Evolutionary conservation across 2,329 filamentous ascomycete species (phyloP).

Genomic region (Ophiosphaerella herpotricha): DNA sequence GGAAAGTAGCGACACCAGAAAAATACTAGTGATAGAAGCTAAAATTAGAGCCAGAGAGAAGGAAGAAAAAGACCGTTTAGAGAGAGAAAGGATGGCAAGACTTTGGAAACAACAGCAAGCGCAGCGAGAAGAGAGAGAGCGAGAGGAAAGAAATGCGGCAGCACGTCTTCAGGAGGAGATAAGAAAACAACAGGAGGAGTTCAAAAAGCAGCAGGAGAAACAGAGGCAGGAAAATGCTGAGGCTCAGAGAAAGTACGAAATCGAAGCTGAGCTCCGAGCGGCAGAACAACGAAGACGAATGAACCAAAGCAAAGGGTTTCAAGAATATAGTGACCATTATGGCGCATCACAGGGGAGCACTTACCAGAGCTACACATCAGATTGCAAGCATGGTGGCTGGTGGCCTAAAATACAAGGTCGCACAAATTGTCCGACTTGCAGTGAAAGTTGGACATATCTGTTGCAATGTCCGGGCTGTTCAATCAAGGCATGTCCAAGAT

Average conservation of each 20-base stretch:
- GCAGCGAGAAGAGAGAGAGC: conserved; percentile 1
- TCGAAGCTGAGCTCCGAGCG: background rate
- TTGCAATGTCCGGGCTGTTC: conserved; percentile 19
- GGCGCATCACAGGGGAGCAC: background rate
- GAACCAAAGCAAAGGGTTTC: background rate
- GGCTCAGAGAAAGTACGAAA: too few species aligned
- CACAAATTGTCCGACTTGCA: conserved; percentile 15
- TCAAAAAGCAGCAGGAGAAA: background rate
- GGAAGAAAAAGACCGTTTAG: background rate
- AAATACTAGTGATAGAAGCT: conserved; percentile 2
- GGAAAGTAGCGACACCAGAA: conserved; percentile 17
- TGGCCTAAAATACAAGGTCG: conserved; percentile 20
- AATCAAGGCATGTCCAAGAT: conserved; percentile 20
- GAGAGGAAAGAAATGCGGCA: background rate
- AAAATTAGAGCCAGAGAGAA: conserved; percentile 1
- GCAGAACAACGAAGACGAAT: conserved; percentile 1
- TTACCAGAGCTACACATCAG: background rate
- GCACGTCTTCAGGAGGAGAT: too few species aligned
- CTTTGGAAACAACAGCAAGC: conserved; percentile 1
- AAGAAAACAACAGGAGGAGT: background rate
- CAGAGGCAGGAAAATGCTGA: background rate
- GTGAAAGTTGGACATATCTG: conserved; percentile 18
- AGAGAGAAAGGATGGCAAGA: background rate
- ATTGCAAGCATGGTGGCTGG: conserved; percentile 19
- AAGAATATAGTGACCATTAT: background rate